Conservation (phyloP, 352 stramenopile genomes). For the Pythium folliculosum region DNA sequence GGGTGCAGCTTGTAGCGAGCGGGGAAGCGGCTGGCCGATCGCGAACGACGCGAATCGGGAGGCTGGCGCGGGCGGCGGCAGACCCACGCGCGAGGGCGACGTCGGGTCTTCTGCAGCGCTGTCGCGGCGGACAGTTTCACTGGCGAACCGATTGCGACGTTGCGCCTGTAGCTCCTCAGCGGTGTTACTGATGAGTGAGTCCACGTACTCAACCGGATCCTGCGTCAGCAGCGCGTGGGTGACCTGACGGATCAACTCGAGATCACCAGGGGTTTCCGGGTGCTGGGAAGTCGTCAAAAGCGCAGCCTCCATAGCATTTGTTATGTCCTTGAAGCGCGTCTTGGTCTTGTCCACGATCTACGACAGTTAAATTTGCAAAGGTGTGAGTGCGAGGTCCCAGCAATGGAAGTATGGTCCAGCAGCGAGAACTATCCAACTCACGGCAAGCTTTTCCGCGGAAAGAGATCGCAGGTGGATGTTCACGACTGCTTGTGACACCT, state of each 20-base stretch:
- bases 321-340: constrained; percentile 28
- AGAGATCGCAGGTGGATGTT: constrained; percentile 42
- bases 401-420: not conserved
- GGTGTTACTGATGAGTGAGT: constrained; percentile 40
- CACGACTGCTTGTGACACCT: constrained; percentile 44
- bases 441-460: constrained; percentile 35
- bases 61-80: constrained; percentile 16
- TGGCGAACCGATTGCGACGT: constrained; percentile 39
- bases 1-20: not conserved
- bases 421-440: constrained; percentile 21
- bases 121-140: constrained; percentile 22
- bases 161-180: constrained; percentile 43
- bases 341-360: constrained; percentile 48
- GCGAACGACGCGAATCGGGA: constrained; percentile 54
- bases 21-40: constrained; percentile 35
- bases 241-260: constrained; percentile 41
- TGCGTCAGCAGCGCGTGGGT: constrained; percentile 46
- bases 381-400: not conserved
- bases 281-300: not conserved
- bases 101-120: constrained; percentile 33
- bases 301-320: not conserved
- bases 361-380: not conserved
- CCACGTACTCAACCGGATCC: constrained; percentile 50
- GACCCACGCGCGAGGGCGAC: constrained; percentile 26
- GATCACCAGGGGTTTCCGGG: constrained; percentile 14